These are phyloP conservation scores for Globisporangium rhizosaccharum DNA, from an alignment of 352 stramenopile species.

Conservation along the genomic window DNA sequence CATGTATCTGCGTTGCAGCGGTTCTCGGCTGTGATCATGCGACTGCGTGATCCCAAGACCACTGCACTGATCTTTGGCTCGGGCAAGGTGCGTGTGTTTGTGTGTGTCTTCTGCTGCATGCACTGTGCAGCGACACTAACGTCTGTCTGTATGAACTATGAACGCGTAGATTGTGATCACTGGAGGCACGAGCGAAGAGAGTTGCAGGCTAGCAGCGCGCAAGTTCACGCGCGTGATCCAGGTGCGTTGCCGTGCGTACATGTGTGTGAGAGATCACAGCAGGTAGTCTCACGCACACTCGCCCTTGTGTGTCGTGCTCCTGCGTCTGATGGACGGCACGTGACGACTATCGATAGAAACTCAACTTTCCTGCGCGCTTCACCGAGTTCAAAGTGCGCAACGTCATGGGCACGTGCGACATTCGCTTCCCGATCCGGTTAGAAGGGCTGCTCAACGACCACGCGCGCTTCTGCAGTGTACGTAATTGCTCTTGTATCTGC, in stretches of 20 bases:
- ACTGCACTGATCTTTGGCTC: constrained; percentile 98
- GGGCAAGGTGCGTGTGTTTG: constrained; percentile 70
- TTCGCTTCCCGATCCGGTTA: constrained; percentile 97
- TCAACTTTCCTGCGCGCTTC: constrained; percentile 84
- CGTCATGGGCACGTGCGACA: constrained; percentile 97
- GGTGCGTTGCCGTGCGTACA: constrained; percentile 18
- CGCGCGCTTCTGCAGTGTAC: constrained; percentile 91
- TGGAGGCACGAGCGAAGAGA: constrained; percentile 77
- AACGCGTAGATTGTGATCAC: constrained; percentile 77
- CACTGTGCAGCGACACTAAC: not conserved
- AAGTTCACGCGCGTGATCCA: constrained; percentile 87
- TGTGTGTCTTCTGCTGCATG: not conserved
- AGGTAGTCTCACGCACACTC: not conserved
- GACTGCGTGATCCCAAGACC: constrained; percentile 94
- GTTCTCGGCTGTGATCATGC: constrained; percentile 96
- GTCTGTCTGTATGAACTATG: not conserved
- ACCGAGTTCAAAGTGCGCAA: constrained; percentile 95
- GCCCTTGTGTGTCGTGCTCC: not conserved
- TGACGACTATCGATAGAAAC: constrained; percentile 46
- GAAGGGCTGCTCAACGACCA: constrained; percentile 97
- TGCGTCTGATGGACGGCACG: too few species aligned
- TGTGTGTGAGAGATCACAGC: not conserved
- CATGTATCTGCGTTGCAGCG: constrained; percentile 31
- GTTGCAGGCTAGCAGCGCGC: constrained; percentile 71
- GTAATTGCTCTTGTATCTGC: constrained; percentile 12